phyloP scores from a whole-genome alignment of 2,329 filamentous ascomycete genomes.

The Xylaria sp. region DNA sequence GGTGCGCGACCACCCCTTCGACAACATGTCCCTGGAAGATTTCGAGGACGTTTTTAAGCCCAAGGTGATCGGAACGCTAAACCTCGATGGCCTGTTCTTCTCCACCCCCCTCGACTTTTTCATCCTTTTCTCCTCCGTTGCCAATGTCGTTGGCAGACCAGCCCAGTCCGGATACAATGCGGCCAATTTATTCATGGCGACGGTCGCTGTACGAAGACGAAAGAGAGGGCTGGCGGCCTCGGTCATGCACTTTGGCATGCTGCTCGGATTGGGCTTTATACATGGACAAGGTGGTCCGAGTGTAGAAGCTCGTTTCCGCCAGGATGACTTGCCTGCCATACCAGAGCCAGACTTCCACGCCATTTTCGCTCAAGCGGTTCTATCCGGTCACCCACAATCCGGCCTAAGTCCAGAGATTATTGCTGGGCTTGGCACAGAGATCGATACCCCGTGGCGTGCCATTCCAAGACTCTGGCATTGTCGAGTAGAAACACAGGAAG shows the following conservation, averaged over 20 bases:
- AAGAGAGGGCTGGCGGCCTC: conserved; percentile 9
- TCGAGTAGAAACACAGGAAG: background rate
- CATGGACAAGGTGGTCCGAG: background rate
- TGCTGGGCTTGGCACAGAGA: conserved; percentile 17
- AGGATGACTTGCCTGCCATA: background rate
- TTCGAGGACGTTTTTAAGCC: conserved; percentile 52
- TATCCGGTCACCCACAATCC: conserved; percentile 13
- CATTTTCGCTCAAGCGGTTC: conserved; percentile 23
- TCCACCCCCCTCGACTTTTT: conserved; percentile 50
- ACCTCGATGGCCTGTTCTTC: conserved; percentile 51
- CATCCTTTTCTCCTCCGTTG: conserved; percentile 39
- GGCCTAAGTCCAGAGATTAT: conserved; percentile 14
- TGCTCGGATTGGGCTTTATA: conserved; percentile 13
- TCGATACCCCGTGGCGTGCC: background rate
- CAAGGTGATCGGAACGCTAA: conserved; percentile 54
- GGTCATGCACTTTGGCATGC: conserved; percentile 7
- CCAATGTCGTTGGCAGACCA: background rate
- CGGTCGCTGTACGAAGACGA: background rate
- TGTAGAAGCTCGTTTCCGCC: conserved; percentile 3
- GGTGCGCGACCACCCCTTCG: conserved; percentile 12
- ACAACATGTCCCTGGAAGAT: background rate
- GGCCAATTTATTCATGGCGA: conserved; percentile 1
- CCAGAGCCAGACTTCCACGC: conserved; percentile 25
- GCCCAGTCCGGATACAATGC: conserved; percentile 4
- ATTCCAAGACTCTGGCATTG: background rate